Base-by-base conservation (phyloP, 768 basidiomycete species). In the Holtermanniella nyarrowii region DNA sequence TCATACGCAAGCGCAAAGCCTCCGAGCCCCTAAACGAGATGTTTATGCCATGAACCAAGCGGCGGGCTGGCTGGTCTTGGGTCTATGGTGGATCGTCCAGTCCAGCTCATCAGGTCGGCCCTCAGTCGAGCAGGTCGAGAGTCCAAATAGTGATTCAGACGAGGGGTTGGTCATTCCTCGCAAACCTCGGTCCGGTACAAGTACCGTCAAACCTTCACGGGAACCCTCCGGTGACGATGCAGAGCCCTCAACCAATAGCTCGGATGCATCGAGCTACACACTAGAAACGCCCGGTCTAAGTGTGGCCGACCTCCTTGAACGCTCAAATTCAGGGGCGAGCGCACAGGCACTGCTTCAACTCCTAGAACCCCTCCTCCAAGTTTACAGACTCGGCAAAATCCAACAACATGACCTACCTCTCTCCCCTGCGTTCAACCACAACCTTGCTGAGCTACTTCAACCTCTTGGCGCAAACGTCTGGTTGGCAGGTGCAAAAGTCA, bases 31-130 rank as follows among this genome's bases (percentile, higher is more conserved):
- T 5, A 51, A 60, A 13, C 44, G 65, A 42, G 65, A 67, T 55
- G 56, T 57, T 3, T 49, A 64, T 26, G 55, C 55, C 2, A 67
- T 67, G 65, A 62, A 62, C 12, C 40, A 61, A 4, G 65, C 65
- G 20, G 65, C 52, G 5, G 65, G 54, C 4, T 67, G 65, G 65
- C 58, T 62, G 31, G 51, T 62, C 5, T 40, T 67, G 18, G 65
- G 62, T 43, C 31, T 66, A 1, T 60, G 58, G 5, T 66, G 62
- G 62, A 43, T 62, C 12, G 56, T 63, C 2, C 55, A 66, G 14
- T n/a, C n/a, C n/a, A n/a, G n/a, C n/a, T n/a, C n/a, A n/a, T n/a
- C n/a, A n/a, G n/a, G n/a, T n/a, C n/a, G n/a, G n/a, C n/a, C n/a
- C n/a, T n/a, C n/a, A n/a, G n/a, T n/a, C n/a, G n/a, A n/a, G n/a